A percentile compares a stretch with the other conserved stretches of the same genome.
phyloP scores from a whole-genome alignment of 78 protist genomes.

The Dictyostelium purpureum region DNA sequence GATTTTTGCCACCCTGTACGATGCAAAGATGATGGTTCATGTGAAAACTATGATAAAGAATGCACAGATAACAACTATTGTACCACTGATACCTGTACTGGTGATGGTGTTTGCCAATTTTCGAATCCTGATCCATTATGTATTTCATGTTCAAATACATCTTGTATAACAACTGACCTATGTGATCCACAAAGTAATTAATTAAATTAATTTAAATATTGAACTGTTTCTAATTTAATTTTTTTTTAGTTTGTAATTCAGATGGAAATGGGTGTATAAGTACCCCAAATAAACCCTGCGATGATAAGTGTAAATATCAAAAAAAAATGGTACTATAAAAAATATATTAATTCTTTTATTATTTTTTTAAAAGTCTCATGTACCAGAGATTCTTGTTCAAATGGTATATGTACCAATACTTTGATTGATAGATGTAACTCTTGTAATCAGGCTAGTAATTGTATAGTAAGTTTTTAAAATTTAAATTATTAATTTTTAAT shows the following conservation, averaged over 20 bases:
- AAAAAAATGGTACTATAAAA: background rate
- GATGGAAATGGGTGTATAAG: background rate
- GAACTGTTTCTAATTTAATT: background rate
- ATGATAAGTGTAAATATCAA: background rate
- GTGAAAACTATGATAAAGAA: background rate
- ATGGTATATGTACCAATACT: background rate
- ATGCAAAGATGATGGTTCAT: background rate
- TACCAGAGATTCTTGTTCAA: background rate
- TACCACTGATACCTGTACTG: background rate
- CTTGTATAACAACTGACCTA: background rate
- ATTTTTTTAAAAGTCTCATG: background rate
- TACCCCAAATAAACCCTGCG: background rate
- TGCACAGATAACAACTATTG: background rate
- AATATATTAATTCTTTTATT: too few relatives aligned
- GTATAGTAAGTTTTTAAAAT: background rate
- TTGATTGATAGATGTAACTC: background rate
- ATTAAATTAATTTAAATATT: background rate
- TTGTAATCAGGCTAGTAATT: background rate
- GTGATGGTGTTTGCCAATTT: background rate
- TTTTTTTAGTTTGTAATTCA: background rate
- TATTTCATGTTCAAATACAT: background rate
- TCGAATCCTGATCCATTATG: background rate
- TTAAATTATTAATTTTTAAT: background rate
- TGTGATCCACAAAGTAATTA: too few relatives aligned
- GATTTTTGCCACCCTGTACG: background rate